Conservation (phyloP, 2,329 filamentous ascomycete species). For the Pseudogymnoascus sp. region DNA sequence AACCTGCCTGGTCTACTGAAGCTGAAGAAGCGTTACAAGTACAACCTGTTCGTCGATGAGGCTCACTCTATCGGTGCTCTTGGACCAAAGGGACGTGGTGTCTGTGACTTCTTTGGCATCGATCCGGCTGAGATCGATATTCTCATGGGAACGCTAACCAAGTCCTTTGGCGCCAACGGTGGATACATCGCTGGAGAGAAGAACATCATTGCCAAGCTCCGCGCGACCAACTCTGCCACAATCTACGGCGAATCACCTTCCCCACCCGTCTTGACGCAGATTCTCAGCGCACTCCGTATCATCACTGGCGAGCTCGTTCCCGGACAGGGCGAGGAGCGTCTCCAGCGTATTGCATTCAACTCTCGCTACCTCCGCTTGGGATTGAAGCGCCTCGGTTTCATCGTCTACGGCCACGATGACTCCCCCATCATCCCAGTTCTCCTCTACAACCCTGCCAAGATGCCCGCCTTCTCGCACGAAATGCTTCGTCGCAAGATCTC, state of each 20-base stretch:
- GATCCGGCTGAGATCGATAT: slow-evolving; percentile 85
- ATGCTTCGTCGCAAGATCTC: slow-evolving; percentile 98
- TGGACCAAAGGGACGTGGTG: slow-evolving; percentile 78
- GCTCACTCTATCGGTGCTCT: slow-evolving; percentile 93
- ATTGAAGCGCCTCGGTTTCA: slow-evolving; percentile 91
- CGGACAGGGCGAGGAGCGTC: slow-evolving; percentile 88
- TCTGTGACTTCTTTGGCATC: slow-evolving; percentile 95
- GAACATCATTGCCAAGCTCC: slow-evolving; percentile 84
- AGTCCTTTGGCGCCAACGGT: slow-evolving; percentile 96
- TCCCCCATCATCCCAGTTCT: slow-evolving; percentile 92
- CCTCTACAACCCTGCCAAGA: slow-evolving; percentile 97
- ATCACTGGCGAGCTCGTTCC: slow-evolving; percentile 82
- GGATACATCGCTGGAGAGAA: slow-evolving; percentile 90
- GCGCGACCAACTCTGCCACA: slow-evolving; percentile 75
- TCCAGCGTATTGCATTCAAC: slow-evolving; percentile 96
- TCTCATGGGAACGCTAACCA: slow-evolving; percentile 96
- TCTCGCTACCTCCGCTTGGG: slow-evolving; percentile 95
- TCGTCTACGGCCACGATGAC: slow-evolving; percentile 95
- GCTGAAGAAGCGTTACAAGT: slow-evolving; percentile 95
- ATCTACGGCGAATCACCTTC: slow-evolving; percentile 81
- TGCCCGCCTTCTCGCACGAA: slow-evolving; percentile 95
- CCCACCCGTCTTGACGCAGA: slow-evolving; percentile 84
- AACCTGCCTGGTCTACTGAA: slow-evolving; percentile 84
- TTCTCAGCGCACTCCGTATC: slow-evolving; percentile 74
- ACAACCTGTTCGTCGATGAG: slow-evolving; percentile 90